A percentile compares a stretch with the other conserved stretches of the same genome.
These are phyloP conservation scores for Thermochaetoides thermophila DNA, from an alignment of 495 filamentous ascomycete species.

Conservation along the genomic window DNA sequence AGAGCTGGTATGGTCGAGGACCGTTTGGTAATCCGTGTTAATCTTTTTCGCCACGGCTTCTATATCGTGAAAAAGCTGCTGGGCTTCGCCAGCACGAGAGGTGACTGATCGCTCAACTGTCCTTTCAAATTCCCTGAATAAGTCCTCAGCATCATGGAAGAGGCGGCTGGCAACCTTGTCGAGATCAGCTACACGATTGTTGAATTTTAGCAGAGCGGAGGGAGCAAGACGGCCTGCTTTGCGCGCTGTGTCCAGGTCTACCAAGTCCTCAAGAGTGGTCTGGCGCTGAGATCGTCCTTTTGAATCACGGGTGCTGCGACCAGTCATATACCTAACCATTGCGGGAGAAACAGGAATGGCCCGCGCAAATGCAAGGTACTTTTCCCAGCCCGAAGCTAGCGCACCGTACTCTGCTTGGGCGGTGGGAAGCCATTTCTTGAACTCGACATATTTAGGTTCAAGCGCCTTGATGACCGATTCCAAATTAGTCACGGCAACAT, in stretches of 20 bases:
- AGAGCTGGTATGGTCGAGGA: conserved; percentile 50
- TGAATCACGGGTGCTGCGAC: conserved; percentile 26
- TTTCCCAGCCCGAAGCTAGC: conserved; percentile 53
- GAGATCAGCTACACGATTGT: conserved; percentile 29
- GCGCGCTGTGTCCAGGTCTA: conserved; percentile 50
- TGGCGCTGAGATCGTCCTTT: conserved; percentile 23
- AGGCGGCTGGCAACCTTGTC: conserved; percentile 31
- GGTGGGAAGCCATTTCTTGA: conserved; percentile 57
- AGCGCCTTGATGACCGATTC: conserved; percentile 58
- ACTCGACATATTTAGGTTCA: conserved; percentile 57
- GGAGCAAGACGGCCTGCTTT: conserved; percentile 43
- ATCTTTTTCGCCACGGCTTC: conserved; percentile 75
- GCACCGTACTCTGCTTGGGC: conserved; percentile 54
- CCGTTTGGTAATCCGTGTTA: conserved; percentile 69
- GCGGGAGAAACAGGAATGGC: conserved; percentile 39
- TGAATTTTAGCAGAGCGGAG: conserved; percentile 30
- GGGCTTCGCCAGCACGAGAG: conserved; percentile 25
- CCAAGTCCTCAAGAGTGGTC: conserved; percentile 52
- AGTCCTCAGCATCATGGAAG: conserved; percentile 28
- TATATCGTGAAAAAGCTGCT: conserved; percentile 63
- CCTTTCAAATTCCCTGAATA: conserved; percentile 34
- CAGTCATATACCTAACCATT: conserved; percentile 41
- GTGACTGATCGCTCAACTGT: conserved; percentile 30
- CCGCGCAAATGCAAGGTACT: conserved; percentile 44
- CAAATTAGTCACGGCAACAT: conserved; percentile 69